Evolutionary conservation across 805 yeast genomes (phyloP).

Genomic region (Kluyveromyces starmeri): DNA sequence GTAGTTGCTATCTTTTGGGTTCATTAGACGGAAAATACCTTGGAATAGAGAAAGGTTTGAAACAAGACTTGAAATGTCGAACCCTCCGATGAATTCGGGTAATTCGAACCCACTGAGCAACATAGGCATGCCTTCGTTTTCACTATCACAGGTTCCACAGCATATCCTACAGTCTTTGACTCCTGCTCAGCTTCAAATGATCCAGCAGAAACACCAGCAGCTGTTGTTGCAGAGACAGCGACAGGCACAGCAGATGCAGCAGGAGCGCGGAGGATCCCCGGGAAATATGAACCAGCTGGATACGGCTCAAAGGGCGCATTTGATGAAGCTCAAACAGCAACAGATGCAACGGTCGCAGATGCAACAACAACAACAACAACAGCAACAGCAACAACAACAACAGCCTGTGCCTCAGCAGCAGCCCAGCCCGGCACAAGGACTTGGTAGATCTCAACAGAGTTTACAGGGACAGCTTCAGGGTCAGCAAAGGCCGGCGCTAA

Average conservation of each 20-base stretch:
- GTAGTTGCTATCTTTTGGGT: too few relatives aligned
- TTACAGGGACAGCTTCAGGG: conserved; percentile 4
- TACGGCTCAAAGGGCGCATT: conserved; percentile 9
- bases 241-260: conserved; percentile 18
- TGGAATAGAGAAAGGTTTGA: too few relatives aligned
- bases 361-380: conserved; percentile 10
- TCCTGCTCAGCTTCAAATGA: conserved; percentile 26
- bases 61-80: conserved; percentile 1
- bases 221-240: conserved; percentile 23
- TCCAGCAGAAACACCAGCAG: conserved; percentile 30
- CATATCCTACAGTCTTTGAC: conserved; percentile 25
- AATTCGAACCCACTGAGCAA: conserved; percentile 21
- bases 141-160: conserved; percentile 27
- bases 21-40: too few relatives aligned
- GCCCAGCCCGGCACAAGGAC: conserved; percentile 4
- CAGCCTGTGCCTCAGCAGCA: conserved; percentile 7
- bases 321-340: conserved; percentile 8
- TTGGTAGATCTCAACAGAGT: conserved; percentile 8
- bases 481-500: conserved; percentile 11
- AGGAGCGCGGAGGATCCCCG: conserved; percentile 2
- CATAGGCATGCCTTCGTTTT: conserved; percentile 29
- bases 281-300: conserved; percentile 3
- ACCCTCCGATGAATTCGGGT: conserved; percentile 7
- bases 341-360: conserved; percentile 5
- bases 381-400: conserved; percentile 8